Percentiles rank a stretch among this genome's conserved stretches.
Evolutionary conservation across 768 basidiomycete species (phyloP).

Genomic region (Termitomyces sp.): DNA sequence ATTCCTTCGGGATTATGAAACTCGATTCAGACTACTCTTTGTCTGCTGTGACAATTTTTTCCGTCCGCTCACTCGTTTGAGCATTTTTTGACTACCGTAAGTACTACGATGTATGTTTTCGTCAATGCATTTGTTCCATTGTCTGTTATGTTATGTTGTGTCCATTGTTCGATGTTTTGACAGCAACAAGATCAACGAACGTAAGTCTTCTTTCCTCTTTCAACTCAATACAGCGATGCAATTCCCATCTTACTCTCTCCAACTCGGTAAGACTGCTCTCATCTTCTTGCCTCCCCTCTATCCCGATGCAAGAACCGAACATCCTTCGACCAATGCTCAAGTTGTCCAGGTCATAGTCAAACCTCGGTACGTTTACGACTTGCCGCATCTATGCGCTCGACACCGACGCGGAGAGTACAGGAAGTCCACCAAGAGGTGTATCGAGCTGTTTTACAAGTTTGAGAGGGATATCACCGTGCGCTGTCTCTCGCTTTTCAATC

Average conservation of each 20-base stretch:
- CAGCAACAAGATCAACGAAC: neutral
- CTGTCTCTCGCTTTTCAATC: neutral
- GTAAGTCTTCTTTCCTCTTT: neutral
- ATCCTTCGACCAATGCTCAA: conserved; percentile 7
- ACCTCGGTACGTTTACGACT: conserved; percentile 16
- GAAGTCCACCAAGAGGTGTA: conserved; percentile 17
- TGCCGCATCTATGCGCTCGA: neutral
- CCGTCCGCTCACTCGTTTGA: conserved; percentile 14
- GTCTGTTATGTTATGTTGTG: no score
- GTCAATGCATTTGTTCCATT: neutral
- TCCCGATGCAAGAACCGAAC: neutral
- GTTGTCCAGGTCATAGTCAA: conserved; percentile 30
- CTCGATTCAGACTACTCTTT: conserved; percentile 65
- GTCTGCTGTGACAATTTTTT: conserved; percentile 34
- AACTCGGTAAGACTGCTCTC: conserved; percentile 26
- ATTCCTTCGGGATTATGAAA: conserved; percentile 27
- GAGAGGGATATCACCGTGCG: conserved; percentile 34
- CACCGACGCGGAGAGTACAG: conserved; percentile 1
- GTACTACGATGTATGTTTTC: neutral
- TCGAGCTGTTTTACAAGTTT: conserved; percentile 21
- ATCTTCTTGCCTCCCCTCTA: conserved; percentile 25
- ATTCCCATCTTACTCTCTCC: conserved; percentile 28
- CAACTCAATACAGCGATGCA: conserved; percentile 5
- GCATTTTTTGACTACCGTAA: conserved; percentile 2
- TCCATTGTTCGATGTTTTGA: neutral